phyloP scores from a whole-genome alignment of 1,139 yeast genomes.

The Pichia sp. region DNA sequence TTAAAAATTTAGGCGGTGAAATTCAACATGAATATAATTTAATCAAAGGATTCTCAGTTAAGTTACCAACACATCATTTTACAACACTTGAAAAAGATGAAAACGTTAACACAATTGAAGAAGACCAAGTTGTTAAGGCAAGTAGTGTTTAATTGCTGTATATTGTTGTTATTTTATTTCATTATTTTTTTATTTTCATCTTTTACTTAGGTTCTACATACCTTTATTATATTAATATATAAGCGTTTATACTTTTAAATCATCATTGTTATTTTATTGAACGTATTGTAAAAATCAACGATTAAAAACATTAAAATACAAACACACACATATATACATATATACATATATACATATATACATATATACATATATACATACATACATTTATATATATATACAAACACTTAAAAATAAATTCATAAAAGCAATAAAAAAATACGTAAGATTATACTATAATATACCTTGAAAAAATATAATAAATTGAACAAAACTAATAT shows the following conservation, averaged over 20 bases:
- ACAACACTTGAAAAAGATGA: conserved; percentile 38
- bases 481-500: too few relatives aligned
- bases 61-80: conserved; percentile 46
- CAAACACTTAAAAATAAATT: too few relatives aligned
- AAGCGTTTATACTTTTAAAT: background rate
- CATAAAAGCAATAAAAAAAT: background rate
- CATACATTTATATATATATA: too few relatives aligned
- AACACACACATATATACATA: too few relatives aligned
- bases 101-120: conserved; percentile 49
- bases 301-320: background rate
- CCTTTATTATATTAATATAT: background rate
- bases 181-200: background rate
- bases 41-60: conserved; percentile 61
- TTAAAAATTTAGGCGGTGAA: conserved; percentile 48
- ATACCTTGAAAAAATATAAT: too few relatives aligned
- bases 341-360: too few relatives aligned
- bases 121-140: conserved; percentile 53
- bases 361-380: too few relatives aligned
- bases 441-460: background rate
- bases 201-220: background rate
- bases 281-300: too few relatives aligned
- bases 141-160: conserved; percentile 12
- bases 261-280: background rate
- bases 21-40: conserved; percentile 58
- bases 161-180: background rate